Evolutionary conservation across 805 yeast genomes (phyloP), one percentile per base, ranked within the genome.

Genomic region (Metschnikowia matae): DNA sequence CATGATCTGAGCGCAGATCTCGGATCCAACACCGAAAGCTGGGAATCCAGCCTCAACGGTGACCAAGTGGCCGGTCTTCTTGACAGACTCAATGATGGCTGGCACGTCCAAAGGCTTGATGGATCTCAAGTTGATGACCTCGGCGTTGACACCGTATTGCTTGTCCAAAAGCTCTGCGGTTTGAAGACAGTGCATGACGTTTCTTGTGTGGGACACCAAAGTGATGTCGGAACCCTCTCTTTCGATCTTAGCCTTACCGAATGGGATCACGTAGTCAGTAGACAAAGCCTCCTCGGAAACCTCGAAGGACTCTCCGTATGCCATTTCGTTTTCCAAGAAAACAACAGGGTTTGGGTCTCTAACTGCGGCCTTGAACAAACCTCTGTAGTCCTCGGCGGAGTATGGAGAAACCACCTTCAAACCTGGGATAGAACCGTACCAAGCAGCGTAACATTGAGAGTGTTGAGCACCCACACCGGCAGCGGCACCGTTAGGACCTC

Each of bases 381-480:
- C 99, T 77, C 88, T 89, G 70, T 89, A 87, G 74, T 94, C 99
- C 75, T 87, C 97, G 46, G 98, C 87, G 48, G 94, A 83, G 78
- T 84, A 94, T 48, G 99, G 99, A 42, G 96, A 89, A 46, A 94
- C 75, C 39, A 94, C 99, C 79, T 94, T 94, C 70, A 94, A 80
- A 70, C 99, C 99, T 54, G 99, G 99, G 62, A 94, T 90, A 47
- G 95, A 78, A 59, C 97, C 98, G 75, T 94, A 94, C 99, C 99
- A 94, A 48, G 97, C 90, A 50, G 96, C 80, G 72, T 83, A 94
- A 76, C 90, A 96, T 77, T 94, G 99, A 26, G 99, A 94, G 77
- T 94, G 99, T 77, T 94, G 99, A 52, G 99, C 99, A 63, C 83
- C 99, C 62, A 94, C 99, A 82, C 98, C 98, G 45, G 97, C 97